Base-by-base conservation (phyloP, 371 early-diverging fungal genomes). In the Rhizopus microsporus region DNA sequence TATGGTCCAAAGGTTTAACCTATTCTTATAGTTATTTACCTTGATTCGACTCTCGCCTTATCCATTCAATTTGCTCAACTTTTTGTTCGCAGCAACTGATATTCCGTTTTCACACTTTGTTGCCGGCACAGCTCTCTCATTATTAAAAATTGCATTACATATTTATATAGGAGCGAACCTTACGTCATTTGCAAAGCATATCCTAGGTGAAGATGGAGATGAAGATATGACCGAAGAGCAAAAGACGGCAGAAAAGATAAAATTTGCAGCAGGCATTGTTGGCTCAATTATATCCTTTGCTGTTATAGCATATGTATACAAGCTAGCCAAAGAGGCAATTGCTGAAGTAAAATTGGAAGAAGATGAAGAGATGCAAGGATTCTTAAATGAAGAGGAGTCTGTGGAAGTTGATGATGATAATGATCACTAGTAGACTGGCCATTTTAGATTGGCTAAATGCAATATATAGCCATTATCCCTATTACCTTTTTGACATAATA, bases 41-140 rank as follows among this genome's bases (percentile, higher is more conserved):
- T 59, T 92, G 33, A 86, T 90, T 56, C 78, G 91, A 2, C 44
- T 90, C 13, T 89, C 90, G 3, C 93, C 93, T 1, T 92, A 91
- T 65, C 93, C 93, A 16, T 89, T 74, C 69, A 85, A 82, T 51
- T 50, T 90, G n/a, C 72, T 89, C 70, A 89, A 89, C 23, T 81
- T 87, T 0, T 59, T 89, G 6, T 79, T 90, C 54, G 78, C 88
- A 17, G 75, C 84, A 0, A 88, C 90, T 4, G 63, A 82, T 35
- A 80, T 92, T 17, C 60, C 86, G 7, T 58, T 88, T n/a, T 15
- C 38, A 8, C 67, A 75, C 5, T 92, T 70, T 63, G 54, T 73
- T 9, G 38, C 80, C 8, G 90, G 88, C 9, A 91, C 91, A 13
- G 82, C 84, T 1, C 38, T 90, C 10, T 77, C 90, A 6, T 68